Conservation (phyloP, 2,329 filamentous ascomycete genomes). For the Aspergillus nomiae region DNA sequence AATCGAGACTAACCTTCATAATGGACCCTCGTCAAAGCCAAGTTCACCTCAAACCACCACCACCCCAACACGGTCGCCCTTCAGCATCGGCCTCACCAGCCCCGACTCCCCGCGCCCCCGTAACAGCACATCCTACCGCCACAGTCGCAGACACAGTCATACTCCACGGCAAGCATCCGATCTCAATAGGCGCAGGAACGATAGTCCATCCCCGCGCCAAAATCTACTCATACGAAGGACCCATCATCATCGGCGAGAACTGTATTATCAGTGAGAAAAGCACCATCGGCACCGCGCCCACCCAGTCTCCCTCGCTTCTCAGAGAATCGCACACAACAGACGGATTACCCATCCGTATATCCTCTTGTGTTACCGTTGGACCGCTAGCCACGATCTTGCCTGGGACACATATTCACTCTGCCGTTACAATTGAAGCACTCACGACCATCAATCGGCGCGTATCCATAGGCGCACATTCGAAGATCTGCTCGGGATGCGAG, state of each 20-base stretch:
- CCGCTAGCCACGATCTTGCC: conserved; percentile 40
- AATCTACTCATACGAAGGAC: conserved; percentile 75
- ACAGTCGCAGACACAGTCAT: conserved; percentile 43
- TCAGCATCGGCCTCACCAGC: conserved; percentile 38
- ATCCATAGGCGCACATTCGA: conserved; percentile 60
- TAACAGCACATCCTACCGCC: conserved; percentile 39
- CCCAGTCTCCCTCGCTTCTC: conserved; percentile 8
- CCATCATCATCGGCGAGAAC: conserved; percentile 76
- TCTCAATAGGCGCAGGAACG: conserved; percentile 75
- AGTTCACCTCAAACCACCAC: conserved; percentile 30
- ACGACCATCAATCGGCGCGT: conserved; percentile 38
- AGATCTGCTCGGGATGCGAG: conserved; percentile 65
- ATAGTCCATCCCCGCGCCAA: conserved; percentile 85
- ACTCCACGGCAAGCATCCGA: conserved; percentile 68
- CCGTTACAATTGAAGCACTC: conserved; percentile 49
- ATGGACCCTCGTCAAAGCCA: conserved; percentile 19
- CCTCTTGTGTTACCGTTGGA: conserved; percentile 42
- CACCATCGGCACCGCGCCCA: conserved; percentile 53
- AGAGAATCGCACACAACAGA: conserved; percentile 4
- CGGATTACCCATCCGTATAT: conserved; percentile 33
- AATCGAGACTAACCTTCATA: not conserved
- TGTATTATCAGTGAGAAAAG: conserved; percentile 76
- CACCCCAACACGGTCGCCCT: conserved; percentile 1
- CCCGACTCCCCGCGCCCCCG: conserved; percentile 35
- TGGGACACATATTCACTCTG: conserved; percentile 42